Percentiles rank a stretch among this genome's conserved stretches.
Evolutionary conservation across 2,329 filamentous ascomycete species (phyloP).

Genomic region (Knufia fluminis): DNA sequence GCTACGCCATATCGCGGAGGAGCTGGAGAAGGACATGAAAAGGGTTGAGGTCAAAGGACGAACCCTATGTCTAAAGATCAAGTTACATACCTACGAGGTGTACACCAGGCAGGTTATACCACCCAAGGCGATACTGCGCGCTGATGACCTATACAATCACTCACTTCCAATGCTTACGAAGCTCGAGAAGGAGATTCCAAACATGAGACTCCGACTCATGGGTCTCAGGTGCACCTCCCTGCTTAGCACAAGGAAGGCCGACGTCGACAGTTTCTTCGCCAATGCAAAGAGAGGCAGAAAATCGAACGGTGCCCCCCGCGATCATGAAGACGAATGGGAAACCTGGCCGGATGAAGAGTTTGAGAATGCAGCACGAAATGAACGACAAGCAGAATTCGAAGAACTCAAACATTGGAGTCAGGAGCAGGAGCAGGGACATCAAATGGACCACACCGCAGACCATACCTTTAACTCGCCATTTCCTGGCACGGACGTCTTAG

Average conservation of each 20-base stretch:
- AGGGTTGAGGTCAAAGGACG: constrained; percentile 75
- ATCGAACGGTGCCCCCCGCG: constrained; percentile 25
- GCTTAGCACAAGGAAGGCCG: constrained; percentile 72
- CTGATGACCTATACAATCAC: constrained; percentile 76
- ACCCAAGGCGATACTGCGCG: constrained; percentile 60
- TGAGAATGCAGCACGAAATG: constrained; percentile 51
- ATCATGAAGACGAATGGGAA: constrained; percentile 51
- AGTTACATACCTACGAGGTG: constrained; percentile 89
- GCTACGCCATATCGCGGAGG: constrained; percentile 69
- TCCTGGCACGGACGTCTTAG: constrained; percentile 12
- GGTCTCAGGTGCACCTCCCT: constrained; percentile 82
- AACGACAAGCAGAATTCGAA: constrained; percentile 52
- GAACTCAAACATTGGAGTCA: constrained; percentile 55
- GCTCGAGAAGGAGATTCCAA: constrained; percentile 71
- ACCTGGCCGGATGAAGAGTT: constrained; percentile 60
- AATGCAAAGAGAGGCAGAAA: constrained; percentile 35
- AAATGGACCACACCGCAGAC: constrained; percentile 14
- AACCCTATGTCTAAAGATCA: constrained; percentile 87
- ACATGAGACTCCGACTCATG: constrained; percentile 73
- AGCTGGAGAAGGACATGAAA: constrained; percentile 75
- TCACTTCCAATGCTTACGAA: constrained; percentile 75
- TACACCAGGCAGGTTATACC: constrained; percentile 70
- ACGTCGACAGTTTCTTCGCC: constrained; percentile 72
- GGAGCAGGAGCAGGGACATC: no score
- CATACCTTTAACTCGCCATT: constrained; percentile 15